Evolutionary conservation across 352 stramenopile species (phyloP), one percentile per base, ranked within the genome.

Genomic region (Phytophthora constricta): DNA sequence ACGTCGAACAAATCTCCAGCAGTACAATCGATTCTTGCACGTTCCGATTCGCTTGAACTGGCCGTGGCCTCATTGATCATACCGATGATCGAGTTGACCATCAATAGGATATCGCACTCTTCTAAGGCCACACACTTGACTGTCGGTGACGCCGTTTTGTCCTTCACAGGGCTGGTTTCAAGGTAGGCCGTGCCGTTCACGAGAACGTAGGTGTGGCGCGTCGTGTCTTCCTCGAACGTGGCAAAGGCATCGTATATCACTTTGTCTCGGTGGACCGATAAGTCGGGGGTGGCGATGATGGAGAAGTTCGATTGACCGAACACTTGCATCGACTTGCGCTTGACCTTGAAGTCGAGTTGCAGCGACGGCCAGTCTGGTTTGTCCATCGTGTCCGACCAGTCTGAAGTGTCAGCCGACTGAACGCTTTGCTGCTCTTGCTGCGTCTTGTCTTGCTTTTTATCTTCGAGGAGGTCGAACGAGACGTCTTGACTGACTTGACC

Each of bases 271-370:
- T 54, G 23, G 5, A 43, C n/a, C 1, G 28, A 25, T 47, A 62
- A 28, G 34, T 67, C 49, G 1, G 54, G 69, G 16, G 55, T 70
- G 2, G 57, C 69, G 20, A 73, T 49, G 1, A 73, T 52, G 23
- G 68, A 33, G 27, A 70, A 62, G 37, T 65, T 28, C 25, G 63
- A 58, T 10, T 55, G 25, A 8, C 69, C 69, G 17, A 59, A 48
- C 14, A 72, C 27, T 16, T 14, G n/a, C 69, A 77, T 74, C 9
- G 57, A 58, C 22, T 22, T 46, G 13, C 64, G 55, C 46, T 73
- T 72, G 43, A 68, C 26, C 1, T 37, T 67, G 48, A 73, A 58
- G 4, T 59, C 52, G 17, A 77, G 53, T 5, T 37, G 50, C 20
- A 77, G 37, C 10, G 58, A 63, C 17, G 58, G 62, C 20, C 56